Evolutionary conservation across 2,329 filamentous ascomycete genomes (phyloP), one percentile per base, ranked within the genome.

Genomic region (Claviceps cyperi): DNA sequence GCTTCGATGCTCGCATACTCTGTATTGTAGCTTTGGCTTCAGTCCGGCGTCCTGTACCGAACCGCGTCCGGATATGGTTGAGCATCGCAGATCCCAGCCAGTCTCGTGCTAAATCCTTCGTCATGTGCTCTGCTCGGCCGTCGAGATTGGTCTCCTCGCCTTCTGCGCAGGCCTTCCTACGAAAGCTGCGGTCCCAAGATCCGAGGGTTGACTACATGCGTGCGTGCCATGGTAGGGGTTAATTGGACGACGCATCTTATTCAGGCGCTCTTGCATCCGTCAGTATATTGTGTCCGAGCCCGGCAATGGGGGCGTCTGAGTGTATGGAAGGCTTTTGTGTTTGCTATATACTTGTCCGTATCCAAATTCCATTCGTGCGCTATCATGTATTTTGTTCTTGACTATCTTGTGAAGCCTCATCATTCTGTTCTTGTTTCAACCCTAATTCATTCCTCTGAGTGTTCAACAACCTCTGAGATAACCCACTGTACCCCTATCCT

Each of bases 291-390:
- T 40, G 39, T 40, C 17, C 17, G 11, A 11, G 32, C 5, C 24
- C 11, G 15, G 19, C 28, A 37, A 37, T 32, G 28, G 17, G 44
- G 28, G 19, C 38, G 17, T 39, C 22, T 32, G 28, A n/a, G n/a
- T 46, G 14, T 17, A 36, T 47, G 6, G n/a, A 15, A 47, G 19
- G 6, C 19, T 3, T 14, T 40, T 21, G 13, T 48, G 28, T n/a
- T 21, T 36, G 47, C 24, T 57, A 58, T 56, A 50, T 49, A 60
- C 58, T 56, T 50, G 59, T 53, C 50, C 59, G 53, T 49, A 50
- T 47, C 41, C 47, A 46, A 28, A 47, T 47, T 6, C 48, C 48
- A 46, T 43, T 40, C 50, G 44, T 49, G 39, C 24, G 46, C 52
- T 51, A 32, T 52, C 40, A 51, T 52, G 51, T 58, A 47, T 54